Base-by-base conservation (phyloP, 2,329 filamentous ascomycete genomes). In the Pseudogymnoascus sp. region DNA sequence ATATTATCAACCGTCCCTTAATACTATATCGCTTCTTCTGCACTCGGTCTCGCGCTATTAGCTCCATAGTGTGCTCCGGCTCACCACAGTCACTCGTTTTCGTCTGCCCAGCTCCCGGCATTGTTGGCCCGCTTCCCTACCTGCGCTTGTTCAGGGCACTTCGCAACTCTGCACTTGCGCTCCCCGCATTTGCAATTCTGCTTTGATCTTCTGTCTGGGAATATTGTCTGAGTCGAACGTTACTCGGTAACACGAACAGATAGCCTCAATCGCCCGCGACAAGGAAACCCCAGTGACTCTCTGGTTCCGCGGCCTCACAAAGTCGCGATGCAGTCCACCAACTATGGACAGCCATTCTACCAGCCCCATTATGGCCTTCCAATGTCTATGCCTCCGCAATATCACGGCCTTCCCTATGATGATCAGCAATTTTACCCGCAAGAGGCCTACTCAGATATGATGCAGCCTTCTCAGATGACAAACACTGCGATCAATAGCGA, bases 401-500 rank as follows among this genome's bases (percentile, higher is more conserved):
- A 53, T 53, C 47, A 53, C 28, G 47, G 4, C 15, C 4, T 31
- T 17, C 15, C 47, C 15, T 53, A 53, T n/a, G 47, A 53, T 7
- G 47, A 53, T 19, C 47, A 53, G 47, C 47, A 53, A 9, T 53
- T 33, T 53, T 53, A 53, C 26, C 47, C 31, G 47, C 47, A 11
- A 33, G 47, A 53, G 26, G 31, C 38, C 4, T 60, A 60, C n/a
- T 31, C 33, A 19, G 59, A 60, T 60, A 60, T 60, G 59, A 60
- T 60, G 59, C 59, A 60, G 23, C 33, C 13, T 8, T 36, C 59
- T 7, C 33, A 33, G 8, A 36, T 36, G 19, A 38, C 15, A 17
- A 60, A 36, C 17, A 60, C 36, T 28, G 59, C 31, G 59, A 23
- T 60, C 10, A 17, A 38, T 3, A 60, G 59, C n/a, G 33, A 60